A percentile compares a stretch with the other conserved stretches of the same genome.
phyloP scores from a whole-genome alignment of 306 rosid species.

The Lotus japonicus region DNA sequence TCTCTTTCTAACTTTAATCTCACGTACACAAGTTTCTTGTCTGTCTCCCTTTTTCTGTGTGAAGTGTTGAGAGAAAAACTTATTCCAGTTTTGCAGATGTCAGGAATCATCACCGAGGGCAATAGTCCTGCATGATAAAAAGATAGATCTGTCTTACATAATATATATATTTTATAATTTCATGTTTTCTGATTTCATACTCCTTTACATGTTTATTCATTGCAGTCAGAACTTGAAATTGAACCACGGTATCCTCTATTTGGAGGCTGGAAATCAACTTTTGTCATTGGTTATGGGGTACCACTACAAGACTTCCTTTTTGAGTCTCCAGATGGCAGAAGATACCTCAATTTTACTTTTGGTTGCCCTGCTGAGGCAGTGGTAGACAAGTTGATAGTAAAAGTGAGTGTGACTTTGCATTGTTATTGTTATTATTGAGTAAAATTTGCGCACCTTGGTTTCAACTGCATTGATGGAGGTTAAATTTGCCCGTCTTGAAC shows the following conservation, averaged over 20 bases:
- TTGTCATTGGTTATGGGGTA: conserved; percentile 80
- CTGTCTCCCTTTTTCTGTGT: not conserved
- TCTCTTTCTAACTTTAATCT: conserved; percentile 12
- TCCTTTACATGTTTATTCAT: conserved; percentile 17
- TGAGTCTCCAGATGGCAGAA: conserved; percentile 79
- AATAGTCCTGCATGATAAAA: not conserved
- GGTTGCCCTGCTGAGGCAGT: conserved; percentile 83
- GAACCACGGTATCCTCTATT: conserved; percentile 96
- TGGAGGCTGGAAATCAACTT: conserved; percentile 98
- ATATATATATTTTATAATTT: not conserved
- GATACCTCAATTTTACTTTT: conserved; percentile 91
- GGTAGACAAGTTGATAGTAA: conserved; percentile 75
- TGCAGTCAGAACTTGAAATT: conserved; percentile 94
- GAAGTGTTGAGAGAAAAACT: not conserved
- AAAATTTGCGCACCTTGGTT: conserved; percentile 6
- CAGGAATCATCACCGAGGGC: not conserved
- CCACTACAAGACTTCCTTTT: conserved; percentile 95
- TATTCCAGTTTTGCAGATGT: not conserved
- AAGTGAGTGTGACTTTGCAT: conserved; percentile 50
- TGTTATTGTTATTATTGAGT: conserved; percentile 13
- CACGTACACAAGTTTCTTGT: conserved; percentile 8
- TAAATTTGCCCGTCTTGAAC: conserved; percentile 8
- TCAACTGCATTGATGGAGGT: conserved; percentile 15
- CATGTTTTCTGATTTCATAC: not conserved
- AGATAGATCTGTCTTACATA: not conserved